Conservation (phyloP, 352 stramenopile genomes). For the Peronospora belbahrii region DNA sequence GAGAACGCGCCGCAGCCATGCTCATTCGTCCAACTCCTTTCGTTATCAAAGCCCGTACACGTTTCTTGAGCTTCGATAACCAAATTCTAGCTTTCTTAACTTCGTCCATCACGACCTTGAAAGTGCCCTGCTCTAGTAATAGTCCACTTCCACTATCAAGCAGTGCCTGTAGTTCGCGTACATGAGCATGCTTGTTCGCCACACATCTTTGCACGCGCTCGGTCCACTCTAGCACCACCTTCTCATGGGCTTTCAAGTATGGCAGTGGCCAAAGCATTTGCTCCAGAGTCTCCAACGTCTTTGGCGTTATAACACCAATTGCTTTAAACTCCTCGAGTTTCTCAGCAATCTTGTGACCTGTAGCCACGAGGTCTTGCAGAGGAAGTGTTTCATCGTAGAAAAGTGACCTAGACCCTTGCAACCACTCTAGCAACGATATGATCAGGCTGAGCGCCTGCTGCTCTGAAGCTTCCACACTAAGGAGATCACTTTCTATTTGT, state of each 20-base stretch:
- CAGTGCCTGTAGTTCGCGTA: slow-evolving; percentile 47
- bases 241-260: slow-evolving; percentile 55
- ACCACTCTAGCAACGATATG: slow-evolving; percentile 67
- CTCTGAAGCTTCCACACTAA: slow-evolving; percentile 63
- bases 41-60: slow-evolving; percentile 57
- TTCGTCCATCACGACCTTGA: slow-evolving; percentile 76
- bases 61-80: slow-evolving; percentile 82
- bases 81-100: slow-evolving; percentile 73
- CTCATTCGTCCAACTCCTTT: slow-evolving; percentile 64
- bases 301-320: slow-evolving; percentile 15
- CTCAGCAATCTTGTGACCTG: slow-evolving; percentile 33
- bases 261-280: slow-evolving; percentile 67
- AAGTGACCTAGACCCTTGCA: slow-evolving; percentile 62
- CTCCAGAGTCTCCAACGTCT: slow-evolving; percentile 36
- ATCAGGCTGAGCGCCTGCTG: slow-evolving; percentile 37
- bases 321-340: slow-evolving; percentile 23
- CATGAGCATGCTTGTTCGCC: slow-evolving; percentile 47
- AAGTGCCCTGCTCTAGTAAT: slow-evolving; percentile 63
- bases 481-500: slow-evolving; percentile 52
- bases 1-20: slow-evolving; percentile 41
- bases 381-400: slow-evolving; percentile 75
- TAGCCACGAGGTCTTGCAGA: slow-evolving; percentile 49
- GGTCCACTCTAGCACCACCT: slow-evolving; percentile 57
- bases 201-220: slow-evolving; percentile 49
- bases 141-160: slow-evolving; percentile 51